Evolutionary conservation across 768 basidiomycete genomes (phyloP).

Genomic region (Trametes punicea): DNA sequence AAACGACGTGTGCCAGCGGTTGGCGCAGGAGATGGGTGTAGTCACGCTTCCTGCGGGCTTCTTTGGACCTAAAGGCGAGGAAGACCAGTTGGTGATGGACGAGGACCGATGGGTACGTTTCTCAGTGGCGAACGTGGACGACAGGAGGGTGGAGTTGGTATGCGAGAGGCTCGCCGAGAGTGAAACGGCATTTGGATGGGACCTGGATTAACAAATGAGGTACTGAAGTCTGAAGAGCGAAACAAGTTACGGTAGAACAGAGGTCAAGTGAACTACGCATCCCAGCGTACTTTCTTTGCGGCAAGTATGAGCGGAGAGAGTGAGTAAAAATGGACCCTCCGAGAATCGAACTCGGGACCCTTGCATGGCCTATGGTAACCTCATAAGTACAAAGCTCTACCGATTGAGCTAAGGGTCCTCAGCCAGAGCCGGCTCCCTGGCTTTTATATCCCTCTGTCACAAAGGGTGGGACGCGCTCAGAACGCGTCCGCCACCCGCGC

Average conservation of each 20-base stretch:
- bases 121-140: conserved; percentile 77
- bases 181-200: conserved; percentile 38
- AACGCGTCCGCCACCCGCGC: not conserved
- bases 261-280: no score
- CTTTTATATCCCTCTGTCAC: not conserved
- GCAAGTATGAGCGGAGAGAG: not conserved
- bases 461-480: not conserved
- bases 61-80: conserved; percentile 38
- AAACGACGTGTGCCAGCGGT: conserved; percentile 50
- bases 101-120: conserved; percentile 70
- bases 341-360: conserved; percentile 64
- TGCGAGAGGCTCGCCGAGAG: conserved; percentile 49
- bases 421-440: not conserved
- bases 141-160: conserved; percentile 50
- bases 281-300: no score
- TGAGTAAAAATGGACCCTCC: conserved; percentile 48
- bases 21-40: conserved; percentile 63
- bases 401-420: conserved; percentile 56
- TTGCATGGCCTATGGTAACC: conserved; percentile 50
- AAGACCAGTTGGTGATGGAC: conserved; percentile 32
- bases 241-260: not conserved
- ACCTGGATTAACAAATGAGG: conserved; percentile 26
- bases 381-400: conserved; percentile 64
- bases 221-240: no score
- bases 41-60: conserved; percentile 64